phyloP scores from a whole-genome alignment of 1,284 basidiomycete genomes.

The Vanrija humicola region DNA sequence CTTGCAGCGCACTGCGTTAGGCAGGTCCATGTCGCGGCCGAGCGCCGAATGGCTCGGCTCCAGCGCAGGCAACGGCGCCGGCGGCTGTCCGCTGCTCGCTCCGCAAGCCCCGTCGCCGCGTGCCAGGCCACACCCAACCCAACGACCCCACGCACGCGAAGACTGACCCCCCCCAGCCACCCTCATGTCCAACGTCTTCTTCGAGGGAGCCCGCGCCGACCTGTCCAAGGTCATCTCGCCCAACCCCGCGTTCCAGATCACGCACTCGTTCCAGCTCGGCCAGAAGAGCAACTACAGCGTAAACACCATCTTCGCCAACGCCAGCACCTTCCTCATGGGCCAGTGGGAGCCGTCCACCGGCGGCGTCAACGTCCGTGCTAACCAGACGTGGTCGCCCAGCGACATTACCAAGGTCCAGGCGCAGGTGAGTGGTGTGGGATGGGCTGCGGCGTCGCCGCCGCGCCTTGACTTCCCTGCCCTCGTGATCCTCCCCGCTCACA shows the following conservation, averaged over 20 bases:
- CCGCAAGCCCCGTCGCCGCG: neutral
- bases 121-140: neutral
- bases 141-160: no score
- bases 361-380: slow-evolving; percentile 81
- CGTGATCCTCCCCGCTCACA: neutral
- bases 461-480: neutral
- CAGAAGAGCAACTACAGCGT: slow-evolving; percentile 84
- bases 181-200: slow-evolving; percentile 89
- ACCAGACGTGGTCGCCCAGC: slow-evolving; percentile 77
- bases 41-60: no score
- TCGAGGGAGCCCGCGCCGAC: slow-evolving; percentile 95
- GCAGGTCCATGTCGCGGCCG: no score
- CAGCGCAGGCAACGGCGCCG: no score
- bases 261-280: slow-evolving; percentile 77
- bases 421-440: slow-evolving; percentile 59
- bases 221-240: slow-evolving; percentile 89
- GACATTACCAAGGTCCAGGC: slow-evolving; percentile 85
- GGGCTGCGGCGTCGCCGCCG: neutral
- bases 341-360: slow-evolving; percentile 83
- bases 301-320: slow-evolving; percentile 85
- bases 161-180: slow-evolving; percentile 58
- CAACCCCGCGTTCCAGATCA: slow-evolving; percentile 95
- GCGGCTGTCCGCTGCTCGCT: no score
- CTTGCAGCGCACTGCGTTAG: no score
- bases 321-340: slow-evolving; percentile 75